These are phyloP conservation scores for Chondrus crispus DNA, from an alignment of 23 red algal species.

Conservation along the genomic window DNA sequence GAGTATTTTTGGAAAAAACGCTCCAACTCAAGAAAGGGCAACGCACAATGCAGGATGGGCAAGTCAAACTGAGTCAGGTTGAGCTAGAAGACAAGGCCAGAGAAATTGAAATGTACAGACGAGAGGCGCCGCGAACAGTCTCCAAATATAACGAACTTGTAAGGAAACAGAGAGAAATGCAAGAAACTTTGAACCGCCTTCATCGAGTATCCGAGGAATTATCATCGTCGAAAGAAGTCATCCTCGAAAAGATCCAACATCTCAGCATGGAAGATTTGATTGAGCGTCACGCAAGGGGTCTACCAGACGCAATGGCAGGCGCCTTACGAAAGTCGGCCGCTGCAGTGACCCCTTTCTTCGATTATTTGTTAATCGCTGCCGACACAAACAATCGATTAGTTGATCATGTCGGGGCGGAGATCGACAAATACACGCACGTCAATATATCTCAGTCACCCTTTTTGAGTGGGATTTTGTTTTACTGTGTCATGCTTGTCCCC, in stretches of 20 bases:
- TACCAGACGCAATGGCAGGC: constrained; percentile 64
- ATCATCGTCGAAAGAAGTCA: constrained; percentile 15
- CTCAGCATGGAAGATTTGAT: constrained; percentile 50
- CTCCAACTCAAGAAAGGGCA: constrained; percentile 54
- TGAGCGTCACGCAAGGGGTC: constrained; percentile 35
- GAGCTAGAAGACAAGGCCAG: constrained; percentile 42
- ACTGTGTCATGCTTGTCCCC: constrained; percentile 68
- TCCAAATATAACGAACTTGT: constrained; percentile 46
- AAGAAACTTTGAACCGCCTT: constrained; percentile 43
- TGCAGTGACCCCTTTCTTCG: constrained; percentile 65
- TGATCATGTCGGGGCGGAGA: constrained; percentile 67
- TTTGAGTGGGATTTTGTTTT: constrained; percentile 68
- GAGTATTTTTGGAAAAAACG: constrained; percentile 47
- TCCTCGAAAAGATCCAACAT: constrained; percentile 51
- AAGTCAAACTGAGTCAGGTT: constrained; percentile 61
- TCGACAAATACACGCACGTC: constrained; percentile 69
- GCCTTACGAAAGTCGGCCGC: constrained; percentile 51
- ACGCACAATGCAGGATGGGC: constrained; percentile 49
- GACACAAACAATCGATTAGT: constrained; percentile 75
- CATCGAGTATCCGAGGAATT: constrained; percentile 36
- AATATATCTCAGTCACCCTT: constrained; percentile 67
- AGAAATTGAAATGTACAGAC: constrained; percentile 48
- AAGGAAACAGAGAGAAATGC: constrained; percentile 34
- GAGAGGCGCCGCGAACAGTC: constrained; percentile 39
- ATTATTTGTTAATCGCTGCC: constrained; percentile 62